Conservation (phyloP, 768 basidiomycete genomes). For the Serendipita sp. region DNA sequence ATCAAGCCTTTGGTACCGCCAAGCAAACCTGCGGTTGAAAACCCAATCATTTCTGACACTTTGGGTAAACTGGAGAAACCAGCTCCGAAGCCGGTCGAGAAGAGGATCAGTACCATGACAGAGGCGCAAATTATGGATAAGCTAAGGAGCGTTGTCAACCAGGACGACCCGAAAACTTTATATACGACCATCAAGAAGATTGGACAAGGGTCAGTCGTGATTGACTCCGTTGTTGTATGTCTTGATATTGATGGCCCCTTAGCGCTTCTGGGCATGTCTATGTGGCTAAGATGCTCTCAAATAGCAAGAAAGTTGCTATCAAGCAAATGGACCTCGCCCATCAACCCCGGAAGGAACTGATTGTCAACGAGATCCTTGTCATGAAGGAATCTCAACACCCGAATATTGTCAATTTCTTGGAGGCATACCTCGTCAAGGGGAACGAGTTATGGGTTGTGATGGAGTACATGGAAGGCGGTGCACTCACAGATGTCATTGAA, state of each 20-base stretch:
- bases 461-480: slow-evolving; percentile 99
- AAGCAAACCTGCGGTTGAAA: slow-evolving; percentile 52
- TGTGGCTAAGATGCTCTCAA: slow-evolving; percentile 79
- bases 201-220: slow-evolving; percentile 76
- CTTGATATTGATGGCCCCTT: slow-evolving; percentile 3
- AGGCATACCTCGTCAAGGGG: slow-evolving; percentile 76
- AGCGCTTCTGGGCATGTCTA: slow-evolving; percentile 97
- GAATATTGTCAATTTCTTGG: slow-evolving; percentile 92
- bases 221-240: not conserved
- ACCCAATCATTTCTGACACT: slow-evolving; percentile 43
- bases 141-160: slow-evolving; percentile 70
- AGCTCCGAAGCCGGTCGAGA: slow-evolving; percentile 42
- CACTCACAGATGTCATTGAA: slow-evolving; percentile 94
- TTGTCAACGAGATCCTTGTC: slow-evolving; percentile 95
- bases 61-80: slow-evolving; percentile 49
- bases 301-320: slow-evolving; percentile 83
- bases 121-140: slow-evolving; percentile 99
- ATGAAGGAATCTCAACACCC: slow-evolving; percentile 98
- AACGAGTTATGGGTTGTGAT: slow-evolving; percentile 94
- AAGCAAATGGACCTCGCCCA: slow-evolving; percentile 96
- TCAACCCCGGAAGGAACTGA: slow-evolving; percentile 92
- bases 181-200: slow-evolving; percentile 99
- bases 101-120: slow-evolving; percentile 89
- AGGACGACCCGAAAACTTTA: slow-evolving; percentile 72
- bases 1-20: slow-evolving; percentile 62